Percentiles rank a stretch among this genome's conserved stretches.
These are phyloP conservation scores for Rutstroemia sydowiana DNA, from an alignment of 2,329 filamentous ascomycete species.

Conservation along the genomic window DNA sequence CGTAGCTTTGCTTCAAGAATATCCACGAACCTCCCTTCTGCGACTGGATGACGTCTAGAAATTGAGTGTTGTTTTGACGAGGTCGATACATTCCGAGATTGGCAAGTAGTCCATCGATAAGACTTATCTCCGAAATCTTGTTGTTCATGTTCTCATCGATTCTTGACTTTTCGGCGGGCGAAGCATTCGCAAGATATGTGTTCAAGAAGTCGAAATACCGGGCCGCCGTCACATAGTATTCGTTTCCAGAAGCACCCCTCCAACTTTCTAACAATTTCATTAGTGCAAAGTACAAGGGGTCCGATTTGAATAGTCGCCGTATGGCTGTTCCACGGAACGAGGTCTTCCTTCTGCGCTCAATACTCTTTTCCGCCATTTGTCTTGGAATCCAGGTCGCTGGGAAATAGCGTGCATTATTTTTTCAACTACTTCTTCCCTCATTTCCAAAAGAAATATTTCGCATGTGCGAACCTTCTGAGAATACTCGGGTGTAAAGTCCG, in stretches of 20 bases:
- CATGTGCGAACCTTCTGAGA: neutral
- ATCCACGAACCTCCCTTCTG: neutral
- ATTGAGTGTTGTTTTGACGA: neutral
- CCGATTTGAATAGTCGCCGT: neutral
- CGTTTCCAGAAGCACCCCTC: neutral
- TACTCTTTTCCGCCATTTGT: neutral
- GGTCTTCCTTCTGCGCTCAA: neutral
- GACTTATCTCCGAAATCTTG: neutral
- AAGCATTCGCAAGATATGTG: neutral
- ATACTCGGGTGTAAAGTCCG: neutral
- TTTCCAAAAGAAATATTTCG: neutral
- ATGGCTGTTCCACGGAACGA: neutral
- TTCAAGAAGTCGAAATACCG: neutral
- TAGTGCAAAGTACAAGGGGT: neutral
- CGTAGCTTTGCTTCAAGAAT: neutral
- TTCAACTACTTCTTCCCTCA: neutral
- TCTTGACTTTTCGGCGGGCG: neutral
- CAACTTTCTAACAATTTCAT: neutral
- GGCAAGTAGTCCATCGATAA: neutral
- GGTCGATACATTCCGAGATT: neutral
- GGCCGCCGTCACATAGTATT: neutral
- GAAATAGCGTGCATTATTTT: neutral
- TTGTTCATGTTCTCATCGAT: neutral
- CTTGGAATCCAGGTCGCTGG: neutral
- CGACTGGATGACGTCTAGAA: neutral